Conservation (phyloP, 2,329 filamentous ascomycete species). For the Seiridium cupressi region DNA sequence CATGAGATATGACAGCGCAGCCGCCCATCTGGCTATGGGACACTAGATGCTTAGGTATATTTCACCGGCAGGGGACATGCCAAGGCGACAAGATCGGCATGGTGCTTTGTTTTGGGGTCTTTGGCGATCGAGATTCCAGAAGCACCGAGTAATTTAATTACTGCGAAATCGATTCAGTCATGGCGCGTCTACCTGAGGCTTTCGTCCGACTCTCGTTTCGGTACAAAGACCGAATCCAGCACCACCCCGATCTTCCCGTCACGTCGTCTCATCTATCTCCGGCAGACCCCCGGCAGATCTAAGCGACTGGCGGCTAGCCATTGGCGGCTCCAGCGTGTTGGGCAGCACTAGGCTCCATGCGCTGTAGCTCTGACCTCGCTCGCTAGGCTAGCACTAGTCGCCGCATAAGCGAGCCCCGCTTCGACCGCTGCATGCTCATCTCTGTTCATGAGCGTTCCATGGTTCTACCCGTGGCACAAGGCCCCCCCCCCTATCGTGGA, state of each 20-base stretch:
- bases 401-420: slow-evolving; percentile 6
- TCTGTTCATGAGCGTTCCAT: not conserved
- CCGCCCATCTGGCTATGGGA: too few species aligned
- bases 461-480: not conserved
- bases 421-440: not conserved
- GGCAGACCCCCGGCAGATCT: not conserved
- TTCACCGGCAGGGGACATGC: too few species aligned
- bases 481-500: not conserved
- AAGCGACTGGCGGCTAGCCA: not conserved
- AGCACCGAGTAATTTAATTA: too few species aligned
- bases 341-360: not conserved
- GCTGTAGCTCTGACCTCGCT: not conserved
- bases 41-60: too few species aligned
- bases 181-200: too few species aligned
- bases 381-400: not conserved
- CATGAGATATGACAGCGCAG: too few species aligned
- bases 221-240: too few species aligned
- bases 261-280: slow-evolving; percentile 2
- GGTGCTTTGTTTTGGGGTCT: too few species aligned
- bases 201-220: too few species aligned
- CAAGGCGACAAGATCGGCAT: too few species aligned
- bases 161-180: too few species aligned
- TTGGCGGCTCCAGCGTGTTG: not conserved
- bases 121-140: too few species aligned
- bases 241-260: not conserved